These are phyloP conservation scores for Sanguinoderma infundibulare DNA, from an alignment of 1,284 basidiomycete genomes.

Conservation along the genomic window DNA sequence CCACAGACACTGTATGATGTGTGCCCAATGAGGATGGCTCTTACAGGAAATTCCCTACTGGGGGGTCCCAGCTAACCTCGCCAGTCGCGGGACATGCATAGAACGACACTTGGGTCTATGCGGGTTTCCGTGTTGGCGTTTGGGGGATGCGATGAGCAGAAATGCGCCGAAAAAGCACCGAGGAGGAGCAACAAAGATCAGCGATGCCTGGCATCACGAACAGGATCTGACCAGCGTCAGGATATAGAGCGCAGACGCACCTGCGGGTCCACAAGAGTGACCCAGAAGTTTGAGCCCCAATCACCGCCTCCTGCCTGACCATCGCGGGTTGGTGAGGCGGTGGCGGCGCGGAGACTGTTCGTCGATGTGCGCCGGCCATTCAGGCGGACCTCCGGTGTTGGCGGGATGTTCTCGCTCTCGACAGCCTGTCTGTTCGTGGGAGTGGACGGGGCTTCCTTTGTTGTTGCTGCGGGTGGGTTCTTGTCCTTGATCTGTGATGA, in stretches of 20 bases:
- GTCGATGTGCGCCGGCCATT: slow-evolving; percentile 29
- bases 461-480: background rate
- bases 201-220: slow-evolving; percentile 10
- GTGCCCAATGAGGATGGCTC: slow-evolving; percentile 33
- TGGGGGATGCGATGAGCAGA: slow-evolving; percentile 1
- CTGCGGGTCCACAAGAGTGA: slow-evolving; percentile 82
- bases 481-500: background rate
- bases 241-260: slow-evolving; percentile 43
- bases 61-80: slow-evolving; percentile 91
- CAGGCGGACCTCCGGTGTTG: slow-evolving; percentile 28
- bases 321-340: slow-evolving; percentile 9
- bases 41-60: slow-evolving; percentile 88
- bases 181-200: slow-evolving; percentile 10
- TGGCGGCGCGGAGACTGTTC: slow-evolving; percentile 19
- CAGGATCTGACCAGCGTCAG: slow-evolving; percentile 16
- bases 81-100: slow-evolving; percentile 93
- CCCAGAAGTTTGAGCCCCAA: slow-evolving; percentile 90
- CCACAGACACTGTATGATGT: background rate
- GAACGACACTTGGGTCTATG: slow-evolving; percentile 80
- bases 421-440: background rate
- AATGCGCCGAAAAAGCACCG: slow-evolving; percentile 13
- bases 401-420: slow-evolving; percentile 18
- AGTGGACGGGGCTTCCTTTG: slow-evolving; percentile 4
- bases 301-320: slow-evolving; percentile 31
- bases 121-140: slow-evolving; percentile 6